These are phyloP conservation scores for Picochlorum sp. DNA, from an alignment of 139 green algal genomes.

Conservation along the genomic window DNA sequence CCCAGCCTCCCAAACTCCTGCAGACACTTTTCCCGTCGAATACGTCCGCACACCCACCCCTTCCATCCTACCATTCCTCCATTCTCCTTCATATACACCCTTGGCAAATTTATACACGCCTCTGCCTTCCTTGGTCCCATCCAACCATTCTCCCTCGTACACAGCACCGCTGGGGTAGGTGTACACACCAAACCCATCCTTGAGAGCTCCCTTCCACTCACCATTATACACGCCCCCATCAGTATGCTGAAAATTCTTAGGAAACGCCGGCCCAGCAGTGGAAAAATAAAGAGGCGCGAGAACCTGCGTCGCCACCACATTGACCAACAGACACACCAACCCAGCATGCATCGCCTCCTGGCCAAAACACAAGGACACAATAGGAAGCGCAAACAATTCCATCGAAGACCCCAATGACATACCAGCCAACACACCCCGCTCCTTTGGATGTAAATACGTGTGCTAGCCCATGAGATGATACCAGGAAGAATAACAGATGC, in stretches of 20 bases:
- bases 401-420: constrained; percentile 16
- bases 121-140: constrained; percentile 64
- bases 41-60: constrained; percentile 64
- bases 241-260: constrained; percentile 51
- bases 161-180: constrained; percentile 54
- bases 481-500: not conserved
- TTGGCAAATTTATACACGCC: constrained; percentile 75
- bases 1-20: constrained; percentile 54
- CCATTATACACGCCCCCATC: constrained; percentile 69
- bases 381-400: constrained; percentile 10
- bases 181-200: constrained; percentile 71
- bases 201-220: constrained; percentile 61
- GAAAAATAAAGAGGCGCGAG: constrained; percentile 42
- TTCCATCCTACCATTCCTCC: constrained; percentile 45
- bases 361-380: constrained; percentile 20
- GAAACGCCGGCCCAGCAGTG: constrained; percentile 48
- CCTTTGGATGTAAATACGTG: constrained; percentile 19
- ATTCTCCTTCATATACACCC: constrained; percentile 78
- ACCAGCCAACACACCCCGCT: constrained; percentile 25
- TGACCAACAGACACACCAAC: constrained; percentile 22
- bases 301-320: constrained; percentile 12
- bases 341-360: constrained; percentile 18
- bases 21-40: constrained; percentile 49
- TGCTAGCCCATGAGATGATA: constrained; percentile 14
- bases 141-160: constrained; percentile 71